Conservation (phyloP, 805 yeast genomes). For the Millerozyma acaciae region DNA sequence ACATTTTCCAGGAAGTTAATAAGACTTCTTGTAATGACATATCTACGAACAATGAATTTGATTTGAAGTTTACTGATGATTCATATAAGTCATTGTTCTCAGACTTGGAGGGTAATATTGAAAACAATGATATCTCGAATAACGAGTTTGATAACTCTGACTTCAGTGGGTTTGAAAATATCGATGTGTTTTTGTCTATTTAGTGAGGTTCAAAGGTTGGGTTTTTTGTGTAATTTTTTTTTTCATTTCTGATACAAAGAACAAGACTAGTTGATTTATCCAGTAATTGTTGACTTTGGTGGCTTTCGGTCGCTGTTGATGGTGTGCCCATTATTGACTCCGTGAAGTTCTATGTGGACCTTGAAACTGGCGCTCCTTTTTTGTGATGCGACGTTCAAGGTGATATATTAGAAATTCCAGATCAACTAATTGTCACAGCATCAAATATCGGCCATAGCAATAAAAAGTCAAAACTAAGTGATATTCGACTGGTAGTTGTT, state of each 20-base stretch:
- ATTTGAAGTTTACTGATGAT: neutral
- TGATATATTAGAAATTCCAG: too few species aligned
- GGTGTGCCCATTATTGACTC: too few species aligned
- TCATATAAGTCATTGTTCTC: neutral
- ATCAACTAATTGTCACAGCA: too few species aligned
- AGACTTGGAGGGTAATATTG: neutral
- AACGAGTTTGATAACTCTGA: conserved; percentile 1
- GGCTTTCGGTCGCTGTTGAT: too few species aligned
- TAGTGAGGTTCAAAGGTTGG: conserved; percentile 7
- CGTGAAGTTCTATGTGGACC: too few species aligned
- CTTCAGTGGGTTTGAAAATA: conserved; percentile 11
- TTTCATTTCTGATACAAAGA: conserved; percentile 9
- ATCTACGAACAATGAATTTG: neutral
- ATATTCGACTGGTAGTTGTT: too few species aligned
- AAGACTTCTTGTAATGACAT: conserved; percentile 1
- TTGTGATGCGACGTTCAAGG: conserved; percentile 1
- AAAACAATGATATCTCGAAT: neutral
- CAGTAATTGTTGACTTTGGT: too few species aligned
- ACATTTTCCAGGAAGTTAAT: too few species aligned
- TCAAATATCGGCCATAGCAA: too few species aligned
- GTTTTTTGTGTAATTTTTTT: conserved; percentile 6
- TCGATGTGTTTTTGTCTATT: conserved; percentile 30
- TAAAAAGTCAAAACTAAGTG: too few species aligned
- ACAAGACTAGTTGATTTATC: too few species aligned
- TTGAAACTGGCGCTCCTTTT: conserved; percentile 1